Base-by-base conservation (phyloP, 805 yeast species). In the Kuraishia hungarica region DNA sequence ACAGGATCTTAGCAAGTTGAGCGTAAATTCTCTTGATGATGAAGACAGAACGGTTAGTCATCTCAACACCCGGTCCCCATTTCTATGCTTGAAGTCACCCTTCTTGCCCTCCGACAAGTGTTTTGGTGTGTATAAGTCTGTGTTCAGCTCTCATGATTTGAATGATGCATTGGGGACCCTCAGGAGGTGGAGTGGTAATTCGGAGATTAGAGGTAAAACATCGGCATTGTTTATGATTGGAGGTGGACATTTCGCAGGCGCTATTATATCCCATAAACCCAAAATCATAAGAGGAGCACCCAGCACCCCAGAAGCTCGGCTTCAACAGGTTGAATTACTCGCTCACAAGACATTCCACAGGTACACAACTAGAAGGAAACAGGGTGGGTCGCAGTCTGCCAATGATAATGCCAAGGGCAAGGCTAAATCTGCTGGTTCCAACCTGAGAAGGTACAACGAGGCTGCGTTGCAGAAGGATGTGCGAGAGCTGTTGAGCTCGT, bases 211-310 rank as follows among this genome's bases (percentile, higher is more conserved):
- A 15, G 43, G 17, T 4, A 71, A 72, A 2, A 76, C 77, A 50
- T 88, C 96, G 4, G 96, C 96, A 0, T 68, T 94, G 13, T 80
- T 94, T 61, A 89, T 94, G 97, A 81, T 94, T 54, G 97, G 97
- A 17, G 97, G 98, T 50, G 99, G 99, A 48, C 97, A 94, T 71
- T 94, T 94, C 74, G 97, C 98, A 0, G 99, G 94, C 20, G 97
- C 97, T 0, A 87, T 94, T 49, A 77, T 94, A 8, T 82, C 90
- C 1, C 97, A 92, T 64, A 75, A 75, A 52, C 85, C 81, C 23
- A 72, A 74, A 53, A 74, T 73, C 47, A 76, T 79, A 1, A 79
- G 78, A 59, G 89, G 90, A 2, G 82, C 82, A 58, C 72, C 75
- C 6, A 78, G 75, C 21, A 71, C 75, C 48, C 72, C 75, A 39